phyloP scores from a whole-genome alignment of 202 grass and related monocot species.

The Alloteropsis angusta region DNA sequence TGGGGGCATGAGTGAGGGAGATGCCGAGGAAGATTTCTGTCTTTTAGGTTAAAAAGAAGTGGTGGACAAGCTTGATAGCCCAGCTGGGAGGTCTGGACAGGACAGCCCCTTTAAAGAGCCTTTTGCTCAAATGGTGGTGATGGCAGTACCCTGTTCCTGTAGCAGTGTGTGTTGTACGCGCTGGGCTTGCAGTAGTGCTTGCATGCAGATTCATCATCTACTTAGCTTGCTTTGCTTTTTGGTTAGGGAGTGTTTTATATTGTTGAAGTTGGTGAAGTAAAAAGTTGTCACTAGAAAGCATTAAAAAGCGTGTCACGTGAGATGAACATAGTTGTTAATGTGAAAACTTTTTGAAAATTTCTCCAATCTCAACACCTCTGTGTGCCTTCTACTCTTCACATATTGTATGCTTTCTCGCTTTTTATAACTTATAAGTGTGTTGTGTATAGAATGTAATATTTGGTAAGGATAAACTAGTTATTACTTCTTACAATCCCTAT shows the following conservation, averaged over 20 bases:
- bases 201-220: constrained; percentile 24
- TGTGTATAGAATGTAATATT: not conserved
- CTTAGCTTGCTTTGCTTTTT: not conserved
- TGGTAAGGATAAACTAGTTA: no score
- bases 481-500: no score
- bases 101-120: constrained; percentile 55
- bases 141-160: constrained; percentile 33
- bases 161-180: constrained; percentile 19
- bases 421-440: no score
- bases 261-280: no score
- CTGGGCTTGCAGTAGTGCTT: not conserved
- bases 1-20: not conserved
- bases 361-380: no score
- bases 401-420: not conserved
- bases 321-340: no score
- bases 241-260: no score
- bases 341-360: no score
- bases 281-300: no score
- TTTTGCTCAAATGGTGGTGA: constrained; percentile 57
- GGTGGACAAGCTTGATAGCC: constrained; percentile 22
- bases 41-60: constrained; percentile 24
- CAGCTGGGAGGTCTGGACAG: constrained; percentile 4
- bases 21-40: constrained; percentile 36
- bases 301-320: no score
- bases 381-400: not conserved